phyloP scores from a whole-genome alignment of 208 protist genomes.

The Crithidia brevicula region DNA sequence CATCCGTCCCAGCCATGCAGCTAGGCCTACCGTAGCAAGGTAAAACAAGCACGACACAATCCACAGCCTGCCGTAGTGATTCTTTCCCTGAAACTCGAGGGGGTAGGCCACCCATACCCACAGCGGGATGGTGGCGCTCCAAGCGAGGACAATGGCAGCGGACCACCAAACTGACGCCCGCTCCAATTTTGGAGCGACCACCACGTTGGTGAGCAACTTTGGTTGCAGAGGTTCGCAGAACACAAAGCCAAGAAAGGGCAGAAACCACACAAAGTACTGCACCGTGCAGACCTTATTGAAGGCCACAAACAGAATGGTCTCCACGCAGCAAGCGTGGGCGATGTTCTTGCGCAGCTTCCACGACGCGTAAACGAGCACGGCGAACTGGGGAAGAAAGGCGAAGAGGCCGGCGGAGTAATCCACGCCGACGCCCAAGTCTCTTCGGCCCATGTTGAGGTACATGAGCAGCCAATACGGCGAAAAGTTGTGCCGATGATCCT shows the following conservation, averaged over 20 bases:
- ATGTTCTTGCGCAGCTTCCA: constrained; percentile 79
- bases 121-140: constrained; percentile 72
- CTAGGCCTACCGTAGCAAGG: constrained; percentile 71
- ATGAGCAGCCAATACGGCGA: constrained; percentile 93
- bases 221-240: constrained; percentile 51
- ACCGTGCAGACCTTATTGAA: constrained; percentile 96
- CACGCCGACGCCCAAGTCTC: constrained; percentile 45
- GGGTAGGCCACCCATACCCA: constrained; percentile 81
- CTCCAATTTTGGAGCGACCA: neutral
- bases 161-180: constrained; percentile 27
- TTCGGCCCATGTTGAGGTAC: constrained; percentile 80
- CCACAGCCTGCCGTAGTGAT: constrained; percentile 86
- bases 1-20: constrained; percentile 66
- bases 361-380: constrained; percentile 71
- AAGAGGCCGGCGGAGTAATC: constrained; percentile 69
- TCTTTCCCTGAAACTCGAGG: constrained; percentile 86
- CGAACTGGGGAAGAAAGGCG: constrained; percentile 87
- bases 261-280: constrained; percentile 96
- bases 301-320: constrained; percentile 91
- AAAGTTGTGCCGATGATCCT: constrained; percentile 94
- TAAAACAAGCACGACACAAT: constrained; percentile 86
- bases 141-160: constrained; percentile 42
- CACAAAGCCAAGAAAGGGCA: constrained; percentile 84
- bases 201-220: constrained; percentile 7
- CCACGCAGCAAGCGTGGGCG: constrained; percentile 78